A percentile compares a stretch with the other conserved stretches of the same genome.
These are phyloP conservation scores for Citropsis articulata DNA, from an alignment of 345 rosid species.

Conservation along the genomic window DNA sequence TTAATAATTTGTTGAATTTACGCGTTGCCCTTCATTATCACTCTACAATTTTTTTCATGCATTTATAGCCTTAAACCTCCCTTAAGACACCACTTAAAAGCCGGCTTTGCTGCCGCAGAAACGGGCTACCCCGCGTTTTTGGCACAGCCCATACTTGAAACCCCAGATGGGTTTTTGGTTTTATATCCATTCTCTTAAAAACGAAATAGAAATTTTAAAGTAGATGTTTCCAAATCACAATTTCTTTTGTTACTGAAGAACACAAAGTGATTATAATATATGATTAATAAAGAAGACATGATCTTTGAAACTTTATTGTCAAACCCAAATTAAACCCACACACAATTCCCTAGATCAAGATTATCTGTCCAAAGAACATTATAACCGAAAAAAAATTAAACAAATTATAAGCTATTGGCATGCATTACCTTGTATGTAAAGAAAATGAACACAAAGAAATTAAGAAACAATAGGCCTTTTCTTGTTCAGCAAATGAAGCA, in stretches of 20 bases:
- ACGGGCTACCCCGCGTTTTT: conserved; percentile 58
- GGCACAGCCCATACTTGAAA: conserved; percentile 30
- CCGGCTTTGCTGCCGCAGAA: conserved; percentile 71
- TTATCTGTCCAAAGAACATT: neutral
- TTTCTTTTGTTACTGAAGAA: conserved; percentile 11
- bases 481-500: conserved; percentile 49
- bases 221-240: neutral
- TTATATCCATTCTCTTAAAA: too few species aligned
- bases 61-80: neutral
- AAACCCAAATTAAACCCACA: conserved; percentile 14
- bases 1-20: conserved; percentile 9
- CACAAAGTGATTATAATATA: neutral
- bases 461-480: conserved; percentile 24
- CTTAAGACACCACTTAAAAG: conserved; percentile 38
- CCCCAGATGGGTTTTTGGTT: neutral
- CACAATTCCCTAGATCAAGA: conserved; percentile 20
- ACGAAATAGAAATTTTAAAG: neutral
- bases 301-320: neutral
- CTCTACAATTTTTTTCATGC: neutral
- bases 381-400: neutral
- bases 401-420: neutral
- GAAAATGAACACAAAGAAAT: conserved; percentile 23
- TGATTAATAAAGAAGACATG: neutral
- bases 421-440: conserved; percentile 27
- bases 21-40: conserved; percentile 27